phyloP scores from a whole-genome alignment of 768 basidiomycete species.

The Leccinum uliginosum region DNA sequence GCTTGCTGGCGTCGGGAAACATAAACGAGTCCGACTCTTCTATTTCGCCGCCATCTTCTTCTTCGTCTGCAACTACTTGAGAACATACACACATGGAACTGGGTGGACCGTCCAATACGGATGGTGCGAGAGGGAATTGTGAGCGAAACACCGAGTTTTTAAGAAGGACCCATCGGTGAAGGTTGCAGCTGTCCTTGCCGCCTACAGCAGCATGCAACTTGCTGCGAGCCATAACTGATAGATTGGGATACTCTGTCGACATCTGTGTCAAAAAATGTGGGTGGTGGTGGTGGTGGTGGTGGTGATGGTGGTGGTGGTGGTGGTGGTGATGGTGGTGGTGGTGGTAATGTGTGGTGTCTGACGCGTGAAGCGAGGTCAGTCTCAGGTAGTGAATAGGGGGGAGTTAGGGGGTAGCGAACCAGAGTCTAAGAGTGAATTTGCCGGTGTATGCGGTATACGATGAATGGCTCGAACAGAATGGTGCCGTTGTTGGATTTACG shows the following conservation, averaged over 20 bases:
- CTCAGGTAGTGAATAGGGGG: neutral
- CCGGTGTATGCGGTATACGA: slow-evolving; percentile 82
- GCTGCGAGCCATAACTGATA: slow-evolving; percentile 63
- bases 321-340: neutral
- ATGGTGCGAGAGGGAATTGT: slow-evolving; percentile 38
- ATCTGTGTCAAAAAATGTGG: slow-evolving; percentile 30
- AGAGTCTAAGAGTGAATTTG: slow-evolving; percentile 27
- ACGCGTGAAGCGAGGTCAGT: slow-evolving; percentile 9
- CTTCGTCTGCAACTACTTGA: slow-evolving; percentile 42
- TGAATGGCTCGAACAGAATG: slow-evolving; percentile 81
- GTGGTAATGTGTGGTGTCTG: slow-evolving; percentile 16
- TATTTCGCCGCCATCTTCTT: slow-evolving; percentile 42
- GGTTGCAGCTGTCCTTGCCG: slow-evolving; percentile 62
- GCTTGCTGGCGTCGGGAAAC: slow-evolving; percentile 71
- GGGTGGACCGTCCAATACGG: slow-evolving; percentile 19
- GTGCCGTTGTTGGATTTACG: slow-evolving; percentile 83
- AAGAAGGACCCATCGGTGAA: slow-evolving; percentile 84
- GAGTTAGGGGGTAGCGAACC: slow-evolving; percentile 10
- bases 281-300: neutral
- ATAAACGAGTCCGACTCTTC: slow-evolving; percentile 66
- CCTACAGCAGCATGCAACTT: slow-evolving; percentile 67
- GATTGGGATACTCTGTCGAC: slow-evolving; percentile 44
- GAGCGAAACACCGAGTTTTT: slow-evolving; percentile 76
- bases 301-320: neutral
- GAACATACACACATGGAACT: slow-evolving; percentile 27